Base-by-base conservation (phyloP, 108 stramenopile genomes). In the Fistulifera pelliculosa region DNA sequence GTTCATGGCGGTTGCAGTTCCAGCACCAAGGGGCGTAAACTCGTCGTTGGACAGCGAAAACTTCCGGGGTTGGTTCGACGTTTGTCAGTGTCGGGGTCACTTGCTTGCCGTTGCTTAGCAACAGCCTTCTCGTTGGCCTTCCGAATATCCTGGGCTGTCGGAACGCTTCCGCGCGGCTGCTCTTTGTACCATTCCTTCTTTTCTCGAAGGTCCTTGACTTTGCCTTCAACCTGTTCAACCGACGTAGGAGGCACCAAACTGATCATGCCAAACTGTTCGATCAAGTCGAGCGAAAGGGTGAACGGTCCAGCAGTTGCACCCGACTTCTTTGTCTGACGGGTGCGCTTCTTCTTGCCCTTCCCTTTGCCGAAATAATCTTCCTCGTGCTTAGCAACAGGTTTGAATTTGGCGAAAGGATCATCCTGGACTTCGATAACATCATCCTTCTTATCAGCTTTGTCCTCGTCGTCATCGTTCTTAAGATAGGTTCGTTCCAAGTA, bases 151-250 rank as follows among this genome's bases (percentile, higher is more conserved):
- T 65, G 63, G 27, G 90, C 90, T 19, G 90, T 93, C 1, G 92
- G 90, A 28, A 94, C 90, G 31, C 83, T 68, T 56, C 88, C 92
- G 45, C 96, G 82, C 25, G 90, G 93, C 72, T 95, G 94, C 54
- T 93, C 48, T 47, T 76, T 71, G 77, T 79, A 96, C 93, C 94
- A 96, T 59, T 74, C 66, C 64, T 96, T 96, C 80, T 85, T 94
- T 8, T 74, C 86, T 47, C 81, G 76, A 21, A 96, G 70, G 27
- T 83, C 93, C 48, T 94, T 84, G 56, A 95, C 87, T 1, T 88
- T 77, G 8, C 53, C 56, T 47, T 75, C 68, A 14, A 96, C 96
- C 28, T 67, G 61, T 27, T 83, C 87, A 25, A 86, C 41, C 31
- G 64, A 81, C 27, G 82, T 88, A n/a, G 90, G 86, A 40, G 87